Percentiles rank a stretch among this genome's conserved stretches.
phyloP scores from a whole-genome alignment of 1,284 basidiomycete genomes.

The Leccinum olivaceoglutinosum region DNA sequence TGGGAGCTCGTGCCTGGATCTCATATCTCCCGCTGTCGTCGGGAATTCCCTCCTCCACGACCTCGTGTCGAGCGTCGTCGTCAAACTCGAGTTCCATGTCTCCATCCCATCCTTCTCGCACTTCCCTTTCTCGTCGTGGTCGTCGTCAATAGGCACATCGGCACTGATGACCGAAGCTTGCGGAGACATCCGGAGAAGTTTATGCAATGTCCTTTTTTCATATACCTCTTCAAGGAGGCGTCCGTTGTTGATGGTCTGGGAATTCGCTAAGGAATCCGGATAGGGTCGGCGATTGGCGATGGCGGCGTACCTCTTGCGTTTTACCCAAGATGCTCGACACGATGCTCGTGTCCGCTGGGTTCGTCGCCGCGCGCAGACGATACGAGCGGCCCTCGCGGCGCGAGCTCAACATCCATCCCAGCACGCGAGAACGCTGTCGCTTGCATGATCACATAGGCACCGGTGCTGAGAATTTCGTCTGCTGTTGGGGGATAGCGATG shows the following conservation, averaged over 20 bases:
- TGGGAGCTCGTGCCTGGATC: constrained; percentile 21
- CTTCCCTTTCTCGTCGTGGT: constrained; percentile 15
- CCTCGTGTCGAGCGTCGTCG: constrained; percentile 12
- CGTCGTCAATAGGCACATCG: constrained; percentile 18
- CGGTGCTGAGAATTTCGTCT: constrained; percentile 36
- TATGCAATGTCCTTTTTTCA: constrained; percentile 56
- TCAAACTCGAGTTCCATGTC: constrained; percentile 14
- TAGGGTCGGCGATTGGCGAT: constrained; percentile 1
- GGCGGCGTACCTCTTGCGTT: constrained; percentile 65
- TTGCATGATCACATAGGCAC: constrained; percentile 82
- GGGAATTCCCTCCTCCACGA: constrained; percentile 8
- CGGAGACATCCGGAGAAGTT: constrained; percentile 49
- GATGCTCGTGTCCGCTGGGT: constrained; percentile 72
- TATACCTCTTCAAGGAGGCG: constrained; percentile 67
- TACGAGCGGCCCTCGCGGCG: constrained; percentile 43
- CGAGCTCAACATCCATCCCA: constrained; percentile 45
- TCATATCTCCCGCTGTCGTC: constrained; percentile 11
- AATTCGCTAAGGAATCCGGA: constrained; percentile 7
- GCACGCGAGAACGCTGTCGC: constrained; percentile 59
- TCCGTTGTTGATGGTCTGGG: constrained; percentile 67
- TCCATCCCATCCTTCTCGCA: constrained; percentile 36
- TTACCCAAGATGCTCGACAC: constrained; percentile 78
- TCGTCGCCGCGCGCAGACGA: constrained; percentile 39
- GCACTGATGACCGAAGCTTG: constrained; percentile 18
- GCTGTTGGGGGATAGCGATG: too few relatives aligned